Evolutionary conservation across 331 rosid species (phyloP).

Genomic region (Acacia pycnantha): DNA sequence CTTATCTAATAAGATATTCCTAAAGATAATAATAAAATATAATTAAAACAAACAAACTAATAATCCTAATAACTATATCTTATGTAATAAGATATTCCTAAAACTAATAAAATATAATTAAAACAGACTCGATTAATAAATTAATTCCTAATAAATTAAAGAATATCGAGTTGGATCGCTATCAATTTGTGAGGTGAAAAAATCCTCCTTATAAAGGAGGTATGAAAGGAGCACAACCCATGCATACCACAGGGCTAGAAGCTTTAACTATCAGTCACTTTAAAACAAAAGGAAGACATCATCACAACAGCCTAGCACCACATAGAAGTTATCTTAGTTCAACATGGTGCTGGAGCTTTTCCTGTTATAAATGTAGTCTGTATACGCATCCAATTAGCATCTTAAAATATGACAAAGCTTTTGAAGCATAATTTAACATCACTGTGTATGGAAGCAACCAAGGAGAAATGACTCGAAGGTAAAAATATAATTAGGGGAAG

Average conservation of each 20-base stretch:
- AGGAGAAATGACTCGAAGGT: not conserved
- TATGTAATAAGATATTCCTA: too few relatives aligned
- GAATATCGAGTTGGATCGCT: too few relatives aligned
- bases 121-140: too few relatives aligned
- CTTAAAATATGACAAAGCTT: not conserved
- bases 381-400: not conserved
- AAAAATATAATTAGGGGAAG: constrained; percentile 20
- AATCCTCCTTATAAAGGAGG: not conserved
- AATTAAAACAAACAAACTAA: too few relatives aligned
- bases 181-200: constrained; percentile 6
- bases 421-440: not conserved
- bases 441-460: not conserved
- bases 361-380: not conserved
- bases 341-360: not conserved
- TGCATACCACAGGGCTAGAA: constrained; percentile 1
- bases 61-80: too few relatives aligned
- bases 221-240: constrained; percentile 1
- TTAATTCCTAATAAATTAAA: too few relatives aligned
- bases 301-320: constrained; percentile 21
- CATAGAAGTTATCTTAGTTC: not conserved
- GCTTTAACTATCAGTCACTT: not conserved
- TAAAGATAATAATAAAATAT: too few relatives aligned
- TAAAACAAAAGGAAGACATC: not conserved
- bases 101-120: too few relatives aligned
- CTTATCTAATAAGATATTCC: too few relatives aligned